Conservation (phyloP, 495 filamentous ascomycete species). For the Penicillium lividum region DNA sequence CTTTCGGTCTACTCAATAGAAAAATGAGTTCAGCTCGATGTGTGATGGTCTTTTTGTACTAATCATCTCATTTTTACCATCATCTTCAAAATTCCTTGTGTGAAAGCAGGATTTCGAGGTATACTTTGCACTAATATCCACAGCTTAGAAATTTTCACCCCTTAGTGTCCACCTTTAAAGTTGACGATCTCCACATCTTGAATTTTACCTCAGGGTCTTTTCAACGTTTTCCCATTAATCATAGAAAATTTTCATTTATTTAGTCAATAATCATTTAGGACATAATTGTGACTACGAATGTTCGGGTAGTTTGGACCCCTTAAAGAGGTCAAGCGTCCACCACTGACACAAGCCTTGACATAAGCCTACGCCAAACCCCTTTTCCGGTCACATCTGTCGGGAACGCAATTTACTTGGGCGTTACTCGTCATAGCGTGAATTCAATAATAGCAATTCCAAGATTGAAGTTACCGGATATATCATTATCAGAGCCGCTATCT, state of each 20-base stretch:
- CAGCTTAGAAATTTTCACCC: not conserved
- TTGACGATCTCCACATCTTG: not conserved
- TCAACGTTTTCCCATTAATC: not conserved
- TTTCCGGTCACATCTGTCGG: not conserved
- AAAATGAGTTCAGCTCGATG: too few relatives aligned
- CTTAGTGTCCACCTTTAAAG: not conserved
- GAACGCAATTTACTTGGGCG: not conserved
- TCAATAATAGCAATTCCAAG: not conserved
- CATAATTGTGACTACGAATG: too few relatives aligned
- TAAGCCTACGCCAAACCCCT: not conserved
- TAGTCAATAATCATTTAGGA: too few relatives aligned
- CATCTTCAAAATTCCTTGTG: not conserved
- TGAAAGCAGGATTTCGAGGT: not conserved
- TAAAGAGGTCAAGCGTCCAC: too few relatives aligned
- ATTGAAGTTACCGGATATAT: not conserved
- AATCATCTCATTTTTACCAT: too few relatives aligned
- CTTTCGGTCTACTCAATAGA: not conserved
- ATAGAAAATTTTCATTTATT: not conserved
- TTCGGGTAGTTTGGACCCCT: too few relatives aligned
- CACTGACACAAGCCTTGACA: too few relatives aligned
- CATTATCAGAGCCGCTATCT: not conserved
- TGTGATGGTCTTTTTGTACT: too few relatives aligned
- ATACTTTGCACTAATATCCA: not conserved
- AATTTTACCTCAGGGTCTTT: not conserved
- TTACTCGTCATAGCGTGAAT: not conserved